phyloP scores from a whole-genome alignment of 2,329 filamentous ascomycete species.

The Phaeosphaeriaceae sp. region DNA sequence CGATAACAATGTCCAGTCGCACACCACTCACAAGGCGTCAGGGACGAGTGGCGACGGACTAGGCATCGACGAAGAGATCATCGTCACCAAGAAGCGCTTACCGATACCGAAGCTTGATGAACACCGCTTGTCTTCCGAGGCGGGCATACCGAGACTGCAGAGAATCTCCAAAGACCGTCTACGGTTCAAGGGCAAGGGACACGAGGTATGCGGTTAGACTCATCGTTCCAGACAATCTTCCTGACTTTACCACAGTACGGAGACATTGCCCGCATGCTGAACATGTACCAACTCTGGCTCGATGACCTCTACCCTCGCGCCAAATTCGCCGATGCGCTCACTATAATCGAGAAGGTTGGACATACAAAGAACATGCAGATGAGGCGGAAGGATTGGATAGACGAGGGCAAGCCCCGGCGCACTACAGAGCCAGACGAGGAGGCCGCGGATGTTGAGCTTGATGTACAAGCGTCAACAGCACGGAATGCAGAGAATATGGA shows the following conservation, averaged over 20 bases:
- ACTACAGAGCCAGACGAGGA: slow-evolving; percentile 35
- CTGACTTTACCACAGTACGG: slow-evolving; percentile 67
- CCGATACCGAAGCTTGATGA: slow-evolving; percentile 90
- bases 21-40: slow-evolving; percentile 21
- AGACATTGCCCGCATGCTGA: slow-evolving; percentile 80
- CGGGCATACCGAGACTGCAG: slow-evolving; percentile 83
- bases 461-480: slow-evolving; percentile 5
- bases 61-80: slow-evolving; percentile 86
- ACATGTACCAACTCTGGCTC: slow-evolving; percentile 95
- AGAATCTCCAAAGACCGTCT: slow-evolving; percentile 72
- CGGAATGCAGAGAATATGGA: slow-evolving; percentile 15
- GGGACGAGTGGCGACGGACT: slow-evolving; percentile 60
- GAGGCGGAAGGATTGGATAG: slow-evolving; percentile 82
- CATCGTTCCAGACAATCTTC: neutral
- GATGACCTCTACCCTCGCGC: slow-evolving; percentile 95
- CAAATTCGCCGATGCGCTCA: slow-evolving; percentile 86
- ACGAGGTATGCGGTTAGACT: slow-evolving; percentile 69
- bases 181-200: slow-evolving; percentile 89
- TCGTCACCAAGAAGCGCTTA: slow-evolving; percentile 76
- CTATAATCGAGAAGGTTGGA: slow-evolving; percentile 91
- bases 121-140: slow-evolving; percentile 76
- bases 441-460: slow-evolving; percentile 27
- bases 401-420: slow-evolving; percentile 69
- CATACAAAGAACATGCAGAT: slow-evolving; percentile 81
- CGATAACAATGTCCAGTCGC: slow-evolving; percentile 24